Evolutionary conservation across 2,329 filamentous ascomycete species (phyloP).

Genomic region (Paecilomyces sp.): DNA sequence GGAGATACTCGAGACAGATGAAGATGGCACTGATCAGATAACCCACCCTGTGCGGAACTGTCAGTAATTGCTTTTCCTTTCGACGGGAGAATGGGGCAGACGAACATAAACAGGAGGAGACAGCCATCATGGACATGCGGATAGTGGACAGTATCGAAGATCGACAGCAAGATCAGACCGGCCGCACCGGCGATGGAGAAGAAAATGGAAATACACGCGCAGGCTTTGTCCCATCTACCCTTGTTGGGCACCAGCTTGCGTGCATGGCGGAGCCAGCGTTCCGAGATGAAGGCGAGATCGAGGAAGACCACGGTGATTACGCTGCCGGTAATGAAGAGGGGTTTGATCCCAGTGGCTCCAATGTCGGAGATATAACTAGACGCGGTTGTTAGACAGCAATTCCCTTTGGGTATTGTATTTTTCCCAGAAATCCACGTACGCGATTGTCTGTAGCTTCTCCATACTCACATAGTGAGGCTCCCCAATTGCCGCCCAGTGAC

Average conservation of each 20-base stretch:
- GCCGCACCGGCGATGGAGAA: constrained; percentile 70
- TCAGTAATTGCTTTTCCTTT: not conserved
- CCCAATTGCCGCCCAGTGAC: constrained; percentile 48
- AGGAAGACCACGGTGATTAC: constrained; percentile 67
- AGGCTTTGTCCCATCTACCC: constrained; percentile 30
- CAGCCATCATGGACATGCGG: constrained; percentile 65
- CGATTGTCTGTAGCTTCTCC: constrained; percentile 45
- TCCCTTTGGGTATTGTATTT: not conserved
- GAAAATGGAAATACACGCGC: constrained; percentile 31
- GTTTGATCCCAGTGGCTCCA: constrained; percentile 52
- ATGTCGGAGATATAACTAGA: constrained; percentile 46
- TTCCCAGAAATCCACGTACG: constrained; percentile 31
- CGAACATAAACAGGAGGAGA: constrained; percentile 68
- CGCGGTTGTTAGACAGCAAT: constrained; percentile 3
- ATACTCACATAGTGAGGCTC: constrained; percentile 48
- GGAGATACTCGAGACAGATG: constrained; percentile 84
- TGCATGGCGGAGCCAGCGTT: constrained; percentile 77
- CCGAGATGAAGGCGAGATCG: constrained; percentile 70
- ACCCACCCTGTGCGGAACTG: constrained; percentile 43
- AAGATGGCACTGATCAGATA: constrained; percentile 82
- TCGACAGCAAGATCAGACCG: constrained; percentile 73
- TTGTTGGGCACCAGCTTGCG: constrained; percentile 72
- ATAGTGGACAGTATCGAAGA: constrained; percentile 76
- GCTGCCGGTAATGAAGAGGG: constrained; percentile 56
- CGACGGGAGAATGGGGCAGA: not conserved